Conservation (phyloP, 768 basidiomycete species). For the Rhodotorula paludigena region DNA sequence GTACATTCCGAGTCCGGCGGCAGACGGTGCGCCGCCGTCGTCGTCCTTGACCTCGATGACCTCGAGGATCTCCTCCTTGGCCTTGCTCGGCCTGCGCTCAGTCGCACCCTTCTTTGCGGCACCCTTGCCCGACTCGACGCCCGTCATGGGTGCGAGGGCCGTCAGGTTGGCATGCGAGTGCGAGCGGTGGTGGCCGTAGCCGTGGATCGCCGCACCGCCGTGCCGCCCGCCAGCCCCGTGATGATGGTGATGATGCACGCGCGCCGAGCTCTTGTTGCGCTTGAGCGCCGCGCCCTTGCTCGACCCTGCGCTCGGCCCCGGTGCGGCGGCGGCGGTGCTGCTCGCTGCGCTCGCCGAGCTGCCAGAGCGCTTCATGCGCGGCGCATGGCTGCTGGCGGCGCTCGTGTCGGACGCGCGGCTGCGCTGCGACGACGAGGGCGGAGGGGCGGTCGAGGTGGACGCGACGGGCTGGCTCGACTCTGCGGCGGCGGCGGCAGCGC, state of each 20-base stretch:
- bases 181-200: neutral
- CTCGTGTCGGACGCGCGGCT: neutral
- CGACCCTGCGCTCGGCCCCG: neutral
- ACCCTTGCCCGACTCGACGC: neutral
- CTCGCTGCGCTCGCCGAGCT: neutral
- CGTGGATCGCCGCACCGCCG: neutral
- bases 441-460: neutral
- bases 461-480: neutral
- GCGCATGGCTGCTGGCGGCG: neutral
- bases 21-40: neutral
- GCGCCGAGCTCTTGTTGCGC: constrained; percentile 22
- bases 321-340: neutral
- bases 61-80: constrained; percentile 14
- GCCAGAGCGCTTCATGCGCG: neutral
- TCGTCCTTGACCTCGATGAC: constrained; percentile 3
- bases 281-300: neutral
- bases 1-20: constrained; percentile 6
- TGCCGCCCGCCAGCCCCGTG: neutral
- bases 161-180: constrained; percentile 18
- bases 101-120: constrained; percentile 5
- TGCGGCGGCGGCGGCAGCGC: neutral
- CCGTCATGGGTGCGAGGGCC: neutral
- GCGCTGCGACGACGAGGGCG: neutral
- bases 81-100: neutral
- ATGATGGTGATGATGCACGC: constrained; percentile 12